Conservation (phyloP, 2,329 filamentous ascomycete species). For the Daldinia eschscholtzii region DNA sequence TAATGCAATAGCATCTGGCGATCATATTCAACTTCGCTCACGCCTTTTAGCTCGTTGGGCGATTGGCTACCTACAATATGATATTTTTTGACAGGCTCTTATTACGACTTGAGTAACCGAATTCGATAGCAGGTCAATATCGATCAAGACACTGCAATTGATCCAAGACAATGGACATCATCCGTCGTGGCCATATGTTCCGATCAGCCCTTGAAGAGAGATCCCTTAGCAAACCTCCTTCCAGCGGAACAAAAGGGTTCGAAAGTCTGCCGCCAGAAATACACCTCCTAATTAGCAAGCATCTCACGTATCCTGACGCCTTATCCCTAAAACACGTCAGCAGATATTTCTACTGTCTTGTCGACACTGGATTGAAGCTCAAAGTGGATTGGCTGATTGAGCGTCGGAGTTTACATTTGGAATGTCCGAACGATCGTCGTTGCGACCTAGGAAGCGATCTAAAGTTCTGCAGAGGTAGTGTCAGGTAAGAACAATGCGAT, state of each 20-base stretch:
- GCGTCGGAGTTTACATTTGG: constrained; percentile 71
- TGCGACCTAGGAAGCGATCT: constrained; percentile 72
- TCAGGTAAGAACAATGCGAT: constrained; percentile 57
- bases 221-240: background rate
- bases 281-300: constrained; percentile 71
- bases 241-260: constrained; percentile 51
- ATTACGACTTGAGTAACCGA: background rate
- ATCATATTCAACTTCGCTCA: background rate
- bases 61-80: background rate
- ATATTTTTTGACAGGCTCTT: background rate
- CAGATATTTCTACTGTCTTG: constrained; percentile 72
- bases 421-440: constrained; percentile 70
- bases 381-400: constrained; percentile 79
- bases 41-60: background rate
- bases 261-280: constrained; percentile 73
- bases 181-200: constrained; percentile 7
- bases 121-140: background rate
- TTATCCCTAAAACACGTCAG: constrained; percentile 76
- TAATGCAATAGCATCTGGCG: background rate
- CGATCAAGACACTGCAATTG: background rate
- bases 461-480: constrained; percentile 70
- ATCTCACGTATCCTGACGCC: constrained; percentile 77
- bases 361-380: constrained; percentile 73
- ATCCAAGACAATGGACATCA: constrained; percentile 17
- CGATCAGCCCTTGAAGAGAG: background rate